Percentiles rank a stretch among this genome's conserved stretches.
Evolutionary conservation across 108 stramenopile species (phyloP).

Genomic region (Pseudonitzschia delicatissima): DNA sequence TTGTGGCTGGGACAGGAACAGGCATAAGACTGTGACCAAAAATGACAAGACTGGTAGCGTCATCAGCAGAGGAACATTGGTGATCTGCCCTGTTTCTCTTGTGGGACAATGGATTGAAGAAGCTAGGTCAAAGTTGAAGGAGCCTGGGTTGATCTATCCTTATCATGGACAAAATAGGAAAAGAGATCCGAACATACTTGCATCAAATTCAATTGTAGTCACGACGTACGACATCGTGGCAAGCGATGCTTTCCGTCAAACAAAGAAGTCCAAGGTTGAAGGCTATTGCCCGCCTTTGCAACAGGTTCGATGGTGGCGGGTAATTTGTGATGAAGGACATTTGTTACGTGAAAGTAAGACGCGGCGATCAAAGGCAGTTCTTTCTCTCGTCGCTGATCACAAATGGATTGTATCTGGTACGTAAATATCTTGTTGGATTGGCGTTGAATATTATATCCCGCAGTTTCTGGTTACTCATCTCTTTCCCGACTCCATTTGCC

Average conservation of each 20-base stretch:
- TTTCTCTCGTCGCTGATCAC: slow-evolving; percentile 35
- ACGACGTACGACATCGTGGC: slow-evolving; percentile 47
- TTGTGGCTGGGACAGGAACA: slow-evolving; percentile 10
- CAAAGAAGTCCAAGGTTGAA: slow-evolving; percentile 4
- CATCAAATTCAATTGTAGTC: slow-evolving; percentile 39
- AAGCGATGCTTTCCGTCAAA: slow-evolving; percentile 32
- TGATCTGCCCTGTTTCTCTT: slow-evolving; percentile 47
- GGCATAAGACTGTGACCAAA: slow-evolving; percentile 6
- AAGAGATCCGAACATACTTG: slow-evolving; percentile 34
- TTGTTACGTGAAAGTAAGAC: slow-evolving; percentile 29
- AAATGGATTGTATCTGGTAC: slow-evolving; percentile 41
- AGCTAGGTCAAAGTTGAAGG: slow-evolving; percentile 43
- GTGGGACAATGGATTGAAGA: slow-evolving; percentile 61
- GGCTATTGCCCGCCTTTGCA: slow-evolving; percentile 39
- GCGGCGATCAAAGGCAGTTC: slow-evolving; percentile 14
- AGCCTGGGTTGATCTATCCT: slow-evolving; percentile 50
- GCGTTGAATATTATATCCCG: background rate
- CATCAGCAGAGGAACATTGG: slow-evolving; percentile 41
- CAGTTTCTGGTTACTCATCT: background rate
- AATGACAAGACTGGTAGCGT: slow-evolving; percentile 31
- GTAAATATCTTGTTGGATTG: background rate
- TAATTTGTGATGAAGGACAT: slow-evolving; percentile 59
- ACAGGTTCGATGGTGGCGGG: slow-evolving; percentile 55
- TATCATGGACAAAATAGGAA: slow-evolving; percentile 44
- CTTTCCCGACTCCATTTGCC: background rate